phyloP scores from a whole-genome alignment of 192 early-diverging fungal genomes.

The Coemansia sp. region DNA sequence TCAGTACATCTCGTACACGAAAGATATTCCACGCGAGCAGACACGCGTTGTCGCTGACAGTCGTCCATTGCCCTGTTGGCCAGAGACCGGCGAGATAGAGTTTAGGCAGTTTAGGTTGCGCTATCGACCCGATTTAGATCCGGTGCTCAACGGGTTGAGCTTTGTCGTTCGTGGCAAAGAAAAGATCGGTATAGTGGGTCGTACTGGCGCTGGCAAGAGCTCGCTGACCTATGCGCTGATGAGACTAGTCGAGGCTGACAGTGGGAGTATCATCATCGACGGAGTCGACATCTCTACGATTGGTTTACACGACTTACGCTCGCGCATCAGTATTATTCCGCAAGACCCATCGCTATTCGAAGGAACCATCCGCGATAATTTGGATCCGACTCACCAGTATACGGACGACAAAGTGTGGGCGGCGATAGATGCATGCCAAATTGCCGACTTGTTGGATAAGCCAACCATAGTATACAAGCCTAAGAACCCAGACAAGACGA shows the following conservation, averaged over 20 bases:
- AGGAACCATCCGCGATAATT: conserved; percentile 72
- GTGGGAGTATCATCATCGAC: conserved; percentile 65
- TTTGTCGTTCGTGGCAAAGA: conserved; percentile 62
- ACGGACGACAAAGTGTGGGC: conserved; percentile 71
- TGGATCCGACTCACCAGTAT: conserved; percentile 65
- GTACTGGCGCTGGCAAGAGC: conserved; percentile 80
- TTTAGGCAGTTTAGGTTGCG: conserved; percentile 30
- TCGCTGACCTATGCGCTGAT: conserved; percentile 68
- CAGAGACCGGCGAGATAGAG: conserved; percentile 69
- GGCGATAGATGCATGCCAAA: conserved; percentile 53
- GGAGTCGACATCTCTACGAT: conserved; percentile 61
- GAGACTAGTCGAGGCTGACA: conserved; percentile 67
- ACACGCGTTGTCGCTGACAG: conserved; percentile 60
- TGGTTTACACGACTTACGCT: conserved; percentile 64
- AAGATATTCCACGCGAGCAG: conserved; percentile 54
- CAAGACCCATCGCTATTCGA: conserved; percentile 73
- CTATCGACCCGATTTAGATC: conserved; percentile 13
- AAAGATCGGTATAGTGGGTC: conserved; percentile 84
- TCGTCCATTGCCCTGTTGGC: conserved; percentile 64
- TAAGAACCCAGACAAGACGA: not conserved
- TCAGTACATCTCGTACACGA: not conserved
- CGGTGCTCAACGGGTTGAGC: conserved; percentile 45
- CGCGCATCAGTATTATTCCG: conserved; percentile 67
- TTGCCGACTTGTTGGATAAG: conserved; percentile 46
- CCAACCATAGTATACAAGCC: not conserved